A percentile compares a stretch with the other conserved stretches of the same genome.
Evolutionary conservation across 2,329 filamentous ascomycete genomes (phyloP).

Genomic region (Aspergillus unguis): DNA sequence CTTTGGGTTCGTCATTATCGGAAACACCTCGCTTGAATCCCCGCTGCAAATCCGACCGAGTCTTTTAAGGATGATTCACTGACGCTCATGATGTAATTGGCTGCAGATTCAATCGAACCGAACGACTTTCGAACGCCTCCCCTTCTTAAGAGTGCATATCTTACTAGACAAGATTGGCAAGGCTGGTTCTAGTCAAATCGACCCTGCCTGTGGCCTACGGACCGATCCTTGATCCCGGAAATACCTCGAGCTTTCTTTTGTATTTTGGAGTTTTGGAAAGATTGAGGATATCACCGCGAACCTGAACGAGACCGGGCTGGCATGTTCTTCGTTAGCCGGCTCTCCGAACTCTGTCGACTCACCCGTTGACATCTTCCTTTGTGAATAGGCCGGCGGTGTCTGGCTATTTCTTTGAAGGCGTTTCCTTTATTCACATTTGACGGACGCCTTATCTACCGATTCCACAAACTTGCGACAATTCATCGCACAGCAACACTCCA

Average conservation of each 20-base stretch:
- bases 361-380: conserved; percentile 2
- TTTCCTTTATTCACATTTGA: not conserved
- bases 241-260: not conserved
- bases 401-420: conserved; percentile 1
- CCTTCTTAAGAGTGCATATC: not conserved
- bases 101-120: conserved; percentile 13
- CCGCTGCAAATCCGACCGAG: not conserved
- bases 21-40: not conserved
- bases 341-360: not conserved
- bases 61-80: conserved; percentile 13
- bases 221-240: not conserved
- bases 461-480: conserved; percentile 2
- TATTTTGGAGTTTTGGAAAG: conserved; percentile 6
- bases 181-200: conserved; percentile 25
- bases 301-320: conserved; percentile 1
- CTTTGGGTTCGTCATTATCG: not conserved
- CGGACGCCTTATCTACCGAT: not conserved
- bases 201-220: conserved; percentile 1
- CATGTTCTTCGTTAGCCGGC: conserved; percentile 3
- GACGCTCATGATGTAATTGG: conserved; percentile 11
- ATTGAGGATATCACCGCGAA: not conserved
- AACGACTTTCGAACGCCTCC: not conserved
- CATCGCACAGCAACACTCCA: conserved; percentile 18
- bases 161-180: conserved; percentile 19
- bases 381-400: conserved; percentile 1